Evolutionary conservation across 495 filamentous ascomycete genomes (phyloP), one percentile per base, ranked within the genome.

Genomic region (Cudoniella acicularis): DNA sequence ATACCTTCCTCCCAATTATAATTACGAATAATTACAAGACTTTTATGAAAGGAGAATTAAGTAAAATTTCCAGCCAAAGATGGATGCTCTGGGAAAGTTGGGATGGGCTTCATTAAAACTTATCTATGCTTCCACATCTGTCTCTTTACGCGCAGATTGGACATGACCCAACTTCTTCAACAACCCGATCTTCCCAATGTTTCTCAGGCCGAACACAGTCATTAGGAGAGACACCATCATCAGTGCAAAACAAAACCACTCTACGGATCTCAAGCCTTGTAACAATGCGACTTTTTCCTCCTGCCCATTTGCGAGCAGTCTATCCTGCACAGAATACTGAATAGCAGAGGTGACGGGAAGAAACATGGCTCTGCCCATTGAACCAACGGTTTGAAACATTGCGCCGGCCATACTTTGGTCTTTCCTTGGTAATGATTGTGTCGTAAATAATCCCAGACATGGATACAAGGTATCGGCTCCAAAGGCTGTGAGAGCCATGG

Each of bases 351-450:
- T 78, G 47, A 86, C 73, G 0, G 84, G 83, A 24, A 87, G 67
- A 0, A 80, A 78, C 26, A 87, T 71, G 0, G 83, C 75, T 30
- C 83, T 65, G 0, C 84, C 84, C 2, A 85, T 59, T 53, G 83
- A 80, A 0, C 77, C 81, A 52, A 82, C 79, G 0, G 83, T 74
- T 54, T 85, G 86, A 59, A 86, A 78, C 10, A 86, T 71, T 0
- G 80, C 84, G 0, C 83, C 83, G 2, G 82, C 82, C 1, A 87
- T 56, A 0, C 82, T 79, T 62, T 86, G 84, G 53, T 86, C 83
- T 22, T 80, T 76, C n/a, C 75, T 71, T 11, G 83, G 79, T 10
- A 87, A 68, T 2, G 74, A 72, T 52, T 79, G 77, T 1, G 81
- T 81, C 0, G 79, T 85, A 67, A 84, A 86, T 8, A 87, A 70